phyloP scores from a whole-genome alignment of 1,139 yeast genomes.

The Protomyces arabidopsidicola region DNA sequence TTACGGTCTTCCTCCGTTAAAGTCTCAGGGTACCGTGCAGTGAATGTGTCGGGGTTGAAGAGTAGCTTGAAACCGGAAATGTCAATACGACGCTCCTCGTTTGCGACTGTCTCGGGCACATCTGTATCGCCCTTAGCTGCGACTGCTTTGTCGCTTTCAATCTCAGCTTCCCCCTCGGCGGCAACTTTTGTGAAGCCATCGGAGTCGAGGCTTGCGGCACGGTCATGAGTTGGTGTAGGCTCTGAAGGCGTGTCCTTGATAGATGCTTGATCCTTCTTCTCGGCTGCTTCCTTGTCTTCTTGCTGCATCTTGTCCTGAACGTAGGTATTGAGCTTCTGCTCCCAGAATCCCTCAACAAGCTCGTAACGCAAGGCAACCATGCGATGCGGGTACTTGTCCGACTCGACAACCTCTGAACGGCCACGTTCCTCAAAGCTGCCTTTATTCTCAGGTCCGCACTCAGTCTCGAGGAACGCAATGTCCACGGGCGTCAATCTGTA shows the following conservation, averaged over 20 bases:
- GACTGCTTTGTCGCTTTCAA: conserved; percentile 3
- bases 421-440: conserved; percentile 38
- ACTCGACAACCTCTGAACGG: conserved; percentile 39
- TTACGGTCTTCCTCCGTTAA: conserved; percentile 41
- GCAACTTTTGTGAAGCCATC: conserved; percentile 11
- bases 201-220: not conserved
- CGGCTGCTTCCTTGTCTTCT: conserved; percentile 32
- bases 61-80: conserved; percentile 44
- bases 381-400: conserved; percentile 65
- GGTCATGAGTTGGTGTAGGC: not conserved
- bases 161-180: conserved; percentile 14
- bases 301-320: conserved; percentile 38
- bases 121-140: conserved; percentile 12
- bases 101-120: conserved; percentile 1
- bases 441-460: not conserved
- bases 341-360: conserved; percentile 89
- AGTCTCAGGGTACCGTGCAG: conserved; percentile 37
- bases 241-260: not conserved
- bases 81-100: conserved; percentile 30
- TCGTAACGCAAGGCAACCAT: conserved; percentile 78
- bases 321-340: conserved; percentile 56
- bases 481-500: conserved; percentile 83
- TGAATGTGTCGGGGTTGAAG: conserved; percentile 77
- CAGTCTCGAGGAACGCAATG: conserved; percentile 60
- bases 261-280: conserved; percentile 28